Evolutionary conservation across 228 moss, liverwort and hornwort genomes (phyloP).

Genomic region (Sphagnum magellanicum): DNA sequence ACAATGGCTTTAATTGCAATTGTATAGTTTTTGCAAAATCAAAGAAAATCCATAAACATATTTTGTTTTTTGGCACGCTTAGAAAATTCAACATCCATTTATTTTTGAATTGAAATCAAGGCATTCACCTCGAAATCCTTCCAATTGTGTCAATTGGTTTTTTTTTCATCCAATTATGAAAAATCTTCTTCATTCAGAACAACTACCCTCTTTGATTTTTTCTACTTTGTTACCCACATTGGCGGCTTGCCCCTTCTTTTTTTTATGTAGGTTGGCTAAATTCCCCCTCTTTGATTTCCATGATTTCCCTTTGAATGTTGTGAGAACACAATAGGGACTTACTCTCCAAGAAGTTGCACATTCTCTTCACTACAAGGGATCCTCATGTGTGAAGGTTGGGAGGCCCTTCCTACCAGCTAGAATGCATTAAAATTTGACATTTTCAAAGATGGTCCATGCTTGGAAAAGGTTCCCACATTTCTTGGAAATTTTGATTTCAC

Average conservation of each 20-base stretch:
- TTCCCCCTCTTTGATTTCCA: neutral
- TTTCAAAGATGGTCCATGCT: neutral
- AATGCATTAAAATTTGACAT: neutral
- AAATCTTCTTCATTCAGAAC: neutral
- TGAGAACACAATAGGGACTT: neutral
- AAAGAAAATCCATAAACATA: neutral
- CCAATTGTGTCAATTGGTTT: neutral
- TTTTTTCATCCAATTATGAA: neutral
- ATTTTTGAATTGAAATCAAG: neutral
- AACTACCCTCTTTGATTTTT: neutral
- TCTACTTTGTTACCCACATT: neutral
- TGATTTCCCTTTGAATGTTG: neutral
- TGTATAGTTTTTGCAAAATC: neutral
- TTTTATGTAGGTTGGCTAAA: neutral
- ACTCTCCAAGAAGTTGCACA: neutral
- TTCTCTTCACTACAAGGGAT: neutral
- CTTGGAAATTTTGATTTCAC: no score
- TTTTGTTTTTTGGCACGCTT: neutral
- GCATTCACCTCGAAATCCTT: neutral
- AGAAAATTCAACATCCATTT: neutral
- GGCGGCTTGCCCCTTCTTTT: neutral
- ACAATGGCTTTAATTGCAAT: neutral
- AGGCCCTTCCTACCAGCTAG: neutral
- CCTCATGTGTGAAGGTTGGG: neutral
- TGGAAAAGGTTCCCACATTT: no score